These are phyloP conservation scores for Moricandia moricandioides DNA, from an alignment of 345 rosid genomes.

Conservation along the genomic window DNA sequence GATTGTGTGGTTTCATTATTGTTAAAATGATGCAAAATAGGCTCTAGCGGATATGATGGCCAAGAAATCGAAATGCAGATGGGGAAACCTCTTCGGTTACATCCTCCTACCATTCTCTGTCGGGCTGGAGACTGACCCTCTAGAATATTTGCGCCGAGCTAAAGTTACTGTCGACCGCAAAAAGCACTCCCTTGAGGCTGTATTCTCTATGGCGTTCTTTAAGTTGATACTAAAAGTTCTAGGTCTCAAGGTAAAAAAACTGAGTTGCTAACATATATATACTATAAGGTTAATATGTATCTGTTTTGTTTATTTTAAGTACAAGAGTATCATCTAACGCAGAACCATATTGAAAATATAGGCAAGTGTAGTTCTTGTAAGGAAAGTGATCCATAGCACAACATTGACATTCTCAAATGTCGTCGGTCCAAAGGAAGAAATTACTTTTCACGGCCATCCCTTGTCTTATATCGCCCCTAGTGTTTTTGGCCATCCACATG, in stretches of 20 bases:
- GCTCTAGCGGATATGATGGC: constrained; percentile 36
- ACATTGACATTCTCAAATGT: constrained; percentile 50
- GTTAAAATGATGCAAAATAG: constrained; percentile 22
- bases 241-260: constrained; percentile 42
- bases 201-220: constrained; percentile 42
- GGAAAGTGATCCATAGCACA: constrained; percentile 56
- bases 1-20: background rate
- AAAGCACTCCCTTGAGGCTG: constrained; percentile 57
- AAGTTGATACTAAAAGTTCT: constrained; percentile 34
- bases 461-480: constrained; percentile 59
- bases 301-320: background rate
- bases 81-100: constrained; percentile 26
- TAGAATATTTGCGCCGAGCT: constrained; percentile 50
- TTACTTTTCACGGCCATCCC: constrained; percentile 59
- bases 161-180: constrained; percentile 51
- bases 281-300: background rate
- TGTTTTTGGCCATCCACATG: constrained; percentile 65
- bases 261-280: background rate
- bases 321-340: background rate
- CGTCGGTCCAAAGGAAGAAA: constrained; percentile 60
- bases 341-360: background rate
- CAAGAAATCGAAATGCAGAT: background rate
- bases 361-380: constrained; percentile 52
- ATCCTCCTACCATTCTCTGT: constrained; percentile 49
- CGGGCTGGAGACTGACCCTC: constrained; percentile 44